These are phyloP conservation scores for Saccharata proteae DNA, from an alignment of 2,329 filamentous ascomycete species.

Conservation along the genomic window DNA sequence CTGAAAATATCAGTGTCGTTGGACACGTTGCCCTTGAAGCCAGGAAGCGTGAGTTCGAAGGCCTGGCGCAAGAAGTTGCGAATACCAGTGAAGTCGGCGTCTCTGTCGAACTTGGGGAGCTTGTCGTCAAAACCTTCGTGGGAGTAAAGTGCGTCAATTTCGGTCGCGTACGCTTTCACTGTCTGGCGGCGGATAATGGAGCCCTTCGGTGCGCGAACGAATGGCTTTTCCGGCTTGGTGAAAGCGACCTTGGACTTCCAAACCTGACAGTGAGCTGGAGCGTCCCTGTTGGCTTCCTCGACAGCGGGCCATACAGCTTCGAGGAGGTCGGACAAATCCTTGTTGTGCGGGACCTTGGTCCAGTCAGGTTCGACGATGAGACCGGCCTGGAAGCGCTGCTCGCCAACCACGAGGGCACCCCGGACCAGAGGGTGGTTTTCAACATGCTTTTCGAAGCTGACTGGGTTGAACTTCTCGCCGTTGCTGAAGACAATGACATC, in stretches of 20 bases:
- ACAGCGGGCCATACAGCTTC: conserved; percentile 35
- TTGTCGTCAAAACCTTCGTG: conserved; percentile 6
- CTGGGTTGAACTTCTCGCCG: conserved; percentile 15
- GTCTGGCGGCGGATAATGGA: conserved; percentile 32
- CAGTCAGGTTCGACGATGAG: conserved; percentile 18
- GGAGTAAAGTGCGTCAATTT: conserved; percentile 35
- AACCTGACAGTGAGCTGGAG: conserved; percentile 31
- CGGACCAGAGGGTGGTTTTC: conserved; percentile 15
- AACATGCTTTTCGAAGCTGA: conserved; percentile 13
- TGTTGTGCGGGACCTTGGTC: conserved; percentile 5
- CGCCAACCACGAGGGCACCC: conserved; percentile 21
- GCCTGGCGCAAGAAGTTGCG: conserved; percentile 11
- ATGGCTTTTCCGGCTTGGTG: conserved; percentile 30
- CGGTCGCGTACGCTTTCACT: conserved; percentile 27
- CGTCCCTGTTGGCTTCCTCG: conserved; percentile 30
- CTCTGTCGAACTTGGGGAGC: conserved; percentile 5
- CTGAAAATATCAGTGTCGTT: conserved; percentile 18
- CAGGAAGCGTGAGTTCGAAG: conserved; percentile 7
- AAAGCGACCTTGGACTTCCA: conserved; percentile 31
- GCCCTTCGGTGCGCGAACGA: conserved; percentile 35
- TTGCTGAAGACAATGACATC: conserved; percentile 13
- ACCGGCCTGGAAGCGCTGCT: conserved; percentile 16
- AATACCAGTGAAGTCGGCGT: conserved; percentile 7
- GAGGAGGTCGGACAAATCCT: conserved; percentile 16
- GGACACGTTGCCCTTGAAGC: conserved; percentile 1